Percentiles rank a stretch among this genome's conserved stretches.
Conservation (phyloP, 2,329 filamentous ascomycete genomes). For the Phaeophleospora eucalypticola region DNA sequence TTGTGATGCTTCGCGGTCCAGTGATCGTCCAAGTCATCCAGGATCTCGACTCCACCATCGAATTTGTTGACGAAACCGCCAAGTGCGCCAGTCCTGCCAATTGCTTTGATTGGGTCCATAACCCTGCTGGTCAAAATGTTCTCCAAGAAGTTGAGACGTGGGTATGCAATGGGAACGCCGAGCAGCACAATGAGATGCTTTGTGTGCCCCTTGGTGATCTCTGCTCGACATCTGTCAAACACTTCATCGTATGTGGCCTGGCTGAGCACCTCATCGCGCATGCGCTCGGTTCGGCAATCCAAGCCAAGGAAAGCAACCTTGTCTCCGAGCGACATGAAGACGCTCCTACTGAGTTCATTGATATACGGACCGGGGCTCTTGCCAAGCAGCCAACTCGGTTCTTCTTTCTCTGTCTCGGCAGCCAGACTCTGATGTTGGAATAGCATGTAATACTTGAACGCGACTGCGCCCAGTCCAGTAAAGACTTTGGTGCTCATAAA, state of each 20-base stretch:
- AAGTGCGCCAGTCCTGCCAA: constrained; percentile 76
- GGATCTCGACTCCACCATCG: constrained; percentile 84
- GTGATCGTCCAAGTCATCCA: constrained; percentile 91
- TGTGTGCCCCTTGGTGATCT: constrained; percentile 77
- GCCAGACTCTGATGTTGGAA: constrained; percentile 92
- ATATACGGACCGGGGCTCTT: constrained; percentile 82
- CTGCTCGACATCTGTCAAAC: constrained; percentile 77
- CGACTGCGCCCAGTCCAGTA: constrained; percentile 80
- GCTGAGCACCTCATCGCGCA: constrained; percentile 72
- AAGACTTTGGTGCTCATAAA: constrained; percentile 91
- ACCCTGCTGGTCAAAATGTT: constrained; percentile 73
- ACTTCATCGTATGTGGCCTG: constrained; percentile 80
- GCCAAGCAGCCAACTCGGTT: constrained; percentile 89
- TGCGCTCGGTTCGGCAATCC: constrained; percentile 88
- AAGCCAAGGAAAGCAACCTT: constrained; percentile 79
- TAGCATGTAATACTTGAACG: constrained; percentile 98
- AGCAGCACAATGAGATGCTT: constrained; percentile 87
- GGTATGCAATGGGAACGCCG: constrained; percentile 59
- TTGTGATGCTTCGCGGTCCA: constrained; percentile 98
- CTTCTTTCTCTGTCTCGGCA: constrained; percentile 73
- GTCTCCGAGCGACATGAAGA: constrained; percentile 79
- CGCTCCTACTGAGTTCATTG: constrained; percentile 73
- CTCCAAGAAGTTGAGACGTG: constrained; percentile 54
- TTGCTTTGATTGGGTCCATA: constrained; percentile 84
- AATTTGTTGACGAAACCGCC: constrained; percentile 81